Evolutionary conservation across 352 stramenopile species (phyloP).

Genomic region (Phytopythium chamaehyphon): DNA sequence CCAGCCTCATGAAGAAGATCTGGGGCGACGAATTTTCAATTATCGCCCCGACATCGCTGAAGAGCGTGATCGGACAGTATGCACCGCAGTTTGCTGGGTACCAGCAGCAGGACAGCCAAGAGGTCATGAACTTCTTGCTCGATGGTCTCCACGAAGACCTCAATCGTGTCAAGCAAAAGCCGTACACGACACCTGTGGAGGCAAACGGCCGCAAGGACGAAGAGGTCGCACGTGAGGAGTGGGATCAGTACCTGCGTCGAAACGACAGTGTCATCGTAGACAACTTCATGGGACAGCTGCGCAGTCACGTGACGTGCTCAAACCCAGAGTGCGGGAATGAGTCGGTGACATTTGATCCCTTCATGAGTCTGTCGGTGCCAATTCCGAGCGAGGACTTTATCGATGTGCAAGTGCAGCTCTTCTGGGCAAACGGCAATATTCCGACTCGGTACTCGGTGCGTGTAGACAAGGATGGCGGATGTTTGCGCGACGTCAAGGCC

Average conservation of each 20-base stretch:
- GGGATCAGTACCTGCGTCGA: conserved; percentile 81
- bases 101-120: conserved; percentile 90
- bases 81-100: conserved; percentile 88
- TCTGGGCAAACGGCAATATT: conserved; percentile 65
- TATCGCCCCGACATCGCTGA: conserved; percentile 72
- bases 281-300: conserved; percentile 88
- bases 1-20: conserved; percentile 90
- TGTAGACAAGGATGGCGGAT: conserved; percentile 44
- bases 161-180: conserved; percentile 83
- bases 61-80: conserved; percentile 82
- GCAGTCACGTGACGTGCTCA: conserved; percentile 84
- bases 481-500: conserved; percentile 53
- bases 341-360: conserved; percentile 88
- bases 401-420: conserved; percentile 58
- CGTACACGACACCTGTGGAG: conserved; percentile 72
- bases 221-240: conserved; percentile 73
- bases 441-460: conserved; percentile 71
- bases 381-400: conserved; percentile 71
- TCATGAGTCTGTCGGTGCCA: conserved; percentile 86
- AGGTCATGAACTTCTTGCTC: conserved; percentile 91
- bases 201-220: conserved; percentile 58
- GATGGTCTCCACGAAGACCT: conserved; percentile 92
- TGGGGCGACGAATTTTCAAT: conserved; percentile 90
- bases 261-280: conserved; percentile 93
- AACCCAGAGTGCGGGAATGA: conserved; percentile 70